A percentile compares a stretch with the other conserved stretches of the same genome.
These are phyloP conservation scores for Aphanomyces invadans DNA, from an alignment of 352 stramenopile genomes.

Conservation along the genomic window DNA sequence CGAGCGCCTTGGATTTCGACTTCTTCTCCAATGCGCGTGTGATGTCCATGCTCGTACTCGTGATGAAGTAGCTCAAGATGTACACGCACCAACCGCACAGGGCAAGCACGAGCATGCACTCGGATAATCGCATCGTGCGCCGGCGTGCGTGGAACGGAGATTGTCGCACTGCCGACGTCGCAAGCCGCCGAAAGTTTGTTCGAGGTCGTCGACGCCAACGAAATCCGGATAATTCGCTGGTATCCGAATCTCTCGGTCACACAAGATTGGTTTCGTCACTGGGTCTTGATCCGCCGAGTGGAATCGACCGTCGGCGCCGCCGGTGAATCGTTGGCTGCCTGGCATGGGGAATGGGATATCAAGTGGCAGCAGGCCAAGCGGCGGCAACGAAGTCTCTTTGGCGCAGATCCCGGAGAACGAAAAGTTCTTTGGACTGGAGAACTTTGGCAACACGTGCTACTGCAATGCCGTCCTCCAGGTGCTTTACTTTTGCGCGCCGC, in stretches of 20 bases:
- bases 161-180: too few species aligned
- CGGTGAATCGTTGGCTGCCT: background rate
- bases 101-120: slow-evolving; percentile 19
- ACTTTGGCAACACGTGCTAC: slow-evolving; percentile 43
- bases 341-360: slow-evolving; percentile 24
- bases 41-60: slow-evolving; percentile 23
- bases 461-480: slow-evolving; percentile 34
- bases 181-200: too few species aligned
- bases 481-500: slow-evolving; percentile 25
- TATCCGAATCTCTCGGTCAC: background rate
- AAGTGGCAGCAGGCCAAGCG: background rate
- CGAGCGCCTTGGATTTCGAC: slow-evolving; percentile 15
- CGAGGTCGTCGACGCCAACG: background rate
- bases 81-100: slow-evolving; percentile 22
- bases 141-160: background rate
- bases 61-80: slow-evolving; percentile 27
- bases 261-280: slow-evolving; percentile 12
- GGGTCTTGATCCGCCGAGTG: background rate
- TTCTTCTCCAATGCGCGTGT: slow-evolving; percentile 10
- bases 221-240: background rate
- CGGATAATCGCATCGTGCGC: slow-evolving; percentile 13
- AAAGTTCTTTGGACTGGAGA: slow-evolving; percentile 35
- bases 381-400: background rate
- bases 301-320: background rate
- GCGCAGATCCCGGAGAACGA: slow-evolving; percentile 14